Conservation (phyloP, 352 stramenopile genomes). For the Globisporangium nunn region DNA sequence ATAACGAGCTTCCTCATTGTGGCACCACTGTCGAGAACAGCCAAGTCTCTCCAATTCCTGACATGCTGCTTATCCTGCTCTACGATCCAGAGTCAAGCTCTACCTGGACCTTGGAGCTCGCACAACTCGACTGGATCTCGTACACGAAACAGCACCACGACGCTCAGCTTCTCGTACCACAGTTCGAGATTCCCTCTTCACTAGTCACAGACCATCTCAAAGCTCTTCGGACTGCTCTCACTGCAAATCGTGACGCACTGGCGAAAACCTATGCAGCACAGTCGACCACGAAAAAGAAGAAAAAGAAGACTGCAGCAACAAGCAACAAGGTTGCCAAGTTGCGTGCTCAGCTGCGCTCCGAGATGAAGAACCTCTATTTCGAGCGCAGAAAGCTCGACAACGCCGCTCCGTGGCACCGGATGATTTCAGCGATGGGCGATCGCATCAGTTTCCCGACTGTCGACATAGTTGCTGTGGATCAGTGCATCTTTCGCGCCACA, state of each 20-base stretch:
- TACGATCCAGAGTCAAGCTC: conserved; percentile 25
- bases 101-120: conserved; percentile 15
- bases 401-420: conserved; percentile 22
- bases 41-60: too few species aligned
- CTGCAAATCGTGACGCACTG: conserved; percentile 4
- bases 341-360: conserved; percentile 12
- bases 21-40: too few species aligned
- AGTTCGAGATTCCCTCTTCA: conserved; percentile 23
- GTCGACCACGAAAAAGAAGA: conserved; percentile 6
- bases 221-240: conserved; percentile 10
- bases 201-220: conserved; percentile 4
- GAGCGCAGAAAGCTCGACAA: conserved; percentile 18
- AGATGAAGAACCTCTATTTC: conserved; percentile 13
- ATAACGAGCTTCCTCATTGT: too few species aligned
- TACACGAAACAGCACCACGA: conserved; percentile 37
- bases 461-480: conserved; percentile 20
- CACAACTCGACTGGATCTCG: conserved; percentile 31
- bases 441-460: conserved; percentile 11
- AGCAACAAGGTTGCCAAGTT: conserved; percentile 29
- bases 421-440: conserved; percentile 33
- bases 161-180: conserved; percentile 26
- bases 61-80: conserved; percentile 26
- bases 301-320: neutral
- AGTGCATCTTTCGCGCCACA: conserved; percentile 32
- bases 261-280: neutral